A percentile compares a stretch with the other conserved stretches of the same genome.
Evolutionary conservation across 2,329 filamentous ascomycete species (phyloP).

Genomic region (Penicillium sp.): DNA sequence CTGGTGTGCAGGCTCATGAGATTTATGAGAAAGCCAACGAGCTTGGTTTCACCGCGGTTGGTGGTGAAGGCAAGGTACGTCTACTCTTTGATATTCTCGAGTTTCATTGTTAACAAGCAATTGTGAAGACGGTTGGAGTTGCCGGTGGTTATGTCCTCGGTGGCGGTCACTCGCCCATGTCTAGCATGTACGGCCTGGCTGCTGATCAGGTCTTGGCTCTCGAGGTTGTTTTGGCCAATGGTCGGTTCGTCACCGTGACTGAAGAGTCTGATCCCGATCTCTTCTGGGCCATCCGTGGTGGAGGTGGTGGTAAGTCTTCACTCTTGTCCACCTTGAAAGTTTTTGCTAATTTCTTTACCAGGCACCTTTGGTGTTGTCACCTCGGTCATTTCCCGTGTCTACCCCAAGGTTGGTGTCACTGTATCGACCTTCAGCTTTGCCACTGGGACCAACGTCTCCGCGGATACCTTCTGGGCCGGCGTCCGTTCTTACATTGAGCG

Average conservation of each 20-base stretch:
- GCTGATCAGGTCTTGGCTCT: slow-evolving; percentile 29
- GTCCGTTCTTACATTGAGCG: slow-evolving; percentile 28
- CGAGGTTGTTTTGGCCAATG: slow-evolving; percentile 26
- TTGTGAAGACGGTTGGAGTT: slow-evolving; percentile 54
- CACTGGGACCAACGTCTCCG: slow-evolving; percentile 20
- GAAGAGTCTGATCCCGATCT: slow-evolving; percentile 52
- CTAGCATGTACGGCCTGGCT: slow-evolving; percentile 54
- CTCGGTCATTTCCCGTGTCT: slow-evolving; percentile 27
- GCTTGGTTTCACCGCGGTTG: slow-evolving; percentile 40
- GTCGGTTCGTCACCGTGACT: slow-evolving; percentile 28
- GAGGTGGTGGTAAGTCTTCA: slow-evolving; percentile 11
- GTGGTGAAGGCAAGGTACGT: slow-evolving; percentile 13
- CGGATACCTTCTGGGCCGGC: slow-evolving; percentile 29
- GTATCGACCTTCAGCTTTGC: slow-evolving; percentile 30
- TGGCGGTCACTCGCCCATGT: slow-evolving; percentile 58
- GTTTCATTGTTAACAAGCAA: neutral
- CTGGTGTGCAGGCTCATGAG: slow-evolving; percentile 46
- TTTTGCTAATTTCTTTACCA: neutral
- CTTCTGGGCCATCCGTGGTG: slow-evolving; percentile 55
- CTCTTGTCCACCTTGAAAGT: neutral
- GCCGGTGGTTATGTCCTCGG: slow-evolving; percentile 61
- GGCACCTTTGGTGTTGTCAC: slow-evolving; percentile 34
- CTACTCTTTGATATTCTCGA: neutral
- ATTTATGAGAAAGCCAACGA: slow-evolving; percentile 17
- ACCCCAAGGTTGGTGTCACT: slow-evolving; percentile 27